Conservation (phyloP, 371 early-diverging fungal genomes). For the Dichotomocladium elegans region DNA sequence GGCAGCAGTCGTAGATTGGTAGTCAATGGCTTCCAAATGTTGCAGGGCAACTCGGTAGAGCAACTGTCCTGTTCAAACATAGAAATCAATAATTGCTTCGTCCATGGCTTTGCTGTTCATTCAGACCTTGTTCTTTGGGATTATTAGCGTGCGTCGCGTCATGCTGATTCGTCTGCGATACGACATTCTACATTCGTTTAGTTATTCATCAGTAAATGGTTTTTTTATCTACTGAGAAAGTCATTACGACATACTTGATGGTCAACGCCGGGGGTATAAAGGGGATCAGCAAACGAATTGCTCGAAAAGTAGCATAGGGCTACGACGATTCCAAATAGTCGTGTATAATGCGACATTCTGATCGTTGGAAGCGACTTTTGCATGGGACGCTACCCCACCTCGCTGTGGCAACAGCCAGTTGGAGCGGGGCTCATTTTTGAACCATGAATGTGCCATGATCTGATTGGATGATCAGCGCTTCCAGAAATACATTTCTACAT, state of each 20-base stretch:
- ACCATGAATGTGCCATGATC: no score
- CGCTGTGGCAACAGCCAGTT: no score
- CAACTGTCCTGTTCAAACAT: slow-evolving; percentile 17
- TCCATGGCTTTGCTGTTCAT: neutral
- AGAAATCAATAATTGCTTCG: neutral
- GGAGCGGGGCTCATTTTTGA: no score
- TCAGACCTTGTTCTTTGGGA: neutral
- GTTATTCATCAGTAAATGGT: neutral
- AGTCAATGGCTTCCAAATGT: slow-evolving; percentile 17
- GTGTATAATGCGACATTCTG: no score
- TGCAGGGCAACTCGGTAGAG: slow-evolving; percentile 28
- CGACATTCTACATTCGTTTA: neutral
- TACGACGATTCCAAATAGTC: no score
- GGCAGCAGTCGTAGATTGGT: neutral
- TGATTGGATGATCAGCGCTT: no score
- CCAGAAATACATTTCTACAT: no score
- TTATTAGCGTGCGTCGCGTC: neutral
- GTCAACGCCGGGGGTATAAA: neutral
- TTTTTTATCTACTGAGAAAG: neutral
- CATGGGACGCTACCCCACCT: no score
- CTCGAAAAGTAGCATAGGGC: neutral
- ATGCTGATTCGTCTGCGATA: neutral
- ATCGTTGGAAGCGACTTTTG: no score
- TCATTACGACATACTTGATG: neutral
- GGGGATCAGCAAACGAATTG: neutral